A percentile compares a stretch with the other conserved stretches of the same genome.
Conservation (phyloP, 768 basidiomycete species). For the Crassisporium funariophilum region DNA sequence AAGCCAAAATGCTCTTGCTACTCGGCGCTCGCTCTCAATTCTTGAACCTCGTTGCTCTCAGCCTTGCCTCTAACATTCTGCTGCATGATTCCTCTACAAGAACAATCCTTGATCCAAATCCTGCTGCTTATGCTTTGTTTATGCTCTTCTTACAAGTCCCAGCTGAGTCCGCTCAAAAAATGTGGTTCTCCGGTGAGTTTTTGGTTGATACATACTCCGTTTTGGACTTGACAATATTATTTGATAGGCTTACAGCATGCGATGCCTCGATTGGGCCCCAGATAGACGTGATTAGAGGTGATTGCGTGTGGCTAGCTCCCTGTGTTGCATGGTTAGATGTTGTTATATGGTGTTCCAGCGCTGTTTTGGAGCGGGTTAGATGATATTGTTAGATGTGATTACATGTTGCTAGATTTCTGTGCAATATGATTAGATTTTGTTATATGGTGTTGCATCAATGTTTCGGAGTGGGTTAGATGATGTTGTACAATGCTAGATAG, state of each 20-base stretch:
- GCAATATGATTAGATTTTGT: neutral
- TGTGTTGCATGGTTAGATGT: neutral
- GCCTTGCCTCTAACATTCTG: too few relatives aligned
- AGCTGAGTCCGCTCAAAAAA: neutral
- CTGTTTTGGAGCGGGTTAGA: too few relatives aligned
- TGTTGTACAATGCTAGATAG: neutral
- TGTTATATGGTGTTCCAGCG: neutral
- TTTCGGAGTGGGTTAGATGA: neutral
- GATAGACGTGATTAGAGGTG: neutral
- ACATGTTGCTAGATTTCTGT: neutral
- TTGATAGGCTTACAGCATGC: neutral
- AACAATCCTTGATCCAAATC: too few relatives aligned
- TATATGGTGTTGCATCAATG: neutral
- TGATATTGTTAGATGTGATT: too few relatives aligned
- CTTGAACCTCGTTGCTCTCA: too few relatives aligned
- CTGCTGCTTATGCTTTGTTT: conserved; percentile 12
- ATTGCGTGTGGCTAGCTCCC: neutral
- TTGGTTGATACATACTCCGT: neutral
- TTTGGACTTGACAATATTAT: neutral
- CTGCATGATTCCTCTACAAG: too few relatives aligned
- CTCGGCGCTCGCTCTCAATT: too few relatives aligned
- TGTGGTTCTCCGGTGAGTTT: neutral
- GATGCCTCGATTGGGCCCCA: neutral
- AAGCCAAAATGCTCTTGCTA: too few relatives aligned
- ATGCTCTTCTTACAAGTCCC: neutral